phyloP scores from a whole-genome alignment of 78 protist species.

The Tieghemostelium lacteum region DNA sequence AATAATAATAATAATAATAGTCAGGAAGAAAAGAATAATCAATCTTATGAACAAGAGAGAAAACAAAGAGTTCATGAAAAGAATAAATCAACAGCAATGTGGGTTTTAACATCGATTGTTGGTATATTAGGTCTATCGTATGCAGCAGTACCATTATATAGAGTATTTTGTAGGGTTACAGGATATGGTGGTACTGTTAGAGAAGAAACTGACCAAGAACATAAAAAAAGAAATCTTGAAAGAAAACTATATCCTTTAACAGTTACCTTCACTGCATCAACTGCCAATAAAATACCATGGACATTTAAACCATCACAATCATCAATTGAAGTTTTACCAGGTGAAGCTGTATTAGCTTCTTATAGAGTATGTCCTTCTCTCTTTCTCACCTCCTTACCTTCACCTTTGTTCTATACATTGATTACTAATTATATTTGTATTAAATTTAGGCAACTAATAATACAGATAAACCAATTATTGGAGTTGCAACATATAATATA shows the following conservation, averaged over 20 bases:
- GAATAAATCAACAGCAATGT: slow-evolving; percentile 57
- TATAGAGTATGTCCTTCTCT: slow-evolving; percentile 14
- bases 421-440: background rate
- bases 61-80: slow-evolving; percentile 51
- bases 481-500: slow-evolving; percentile 91
- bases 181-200: slow-evolving; percentile 91
- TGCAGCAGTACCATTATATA: slow-evolving; percentile 94
- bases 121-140: slow-evolving; percentile 72
- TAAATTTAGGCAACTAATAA: slow-evolving; percentile 81
- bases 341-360: slow-evolving; percentile 68
- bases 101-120: slow-evolving; percentile 49
- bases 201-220: slow-evolving; percentile 16
- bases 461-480: slow-evolving; percentile 86
- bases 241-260: slow-evolving; percentile 54
- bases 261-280: slow-evolving; percentile 66
- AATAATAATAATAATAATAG: background rate
- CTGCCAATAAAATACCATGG: slow-evolving; percentile 76
- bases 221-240: slow-evolving; percentile 44
- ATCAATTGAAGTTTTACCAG: slow-evolving; percentile 60
- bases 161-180: slow-evolving; percentile 89
- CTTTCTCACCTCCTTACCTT: background rate
- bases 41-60: background rate
- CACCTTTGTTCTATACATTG: background rate
- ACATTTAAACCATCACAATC: slow-evolving; percentile 62
- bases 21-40: background rate